Evolutionary conservation across 2,329 filamentous ascomycete genomes (phyloP).

Genomic region (Bipolaris cookei): DNA sequence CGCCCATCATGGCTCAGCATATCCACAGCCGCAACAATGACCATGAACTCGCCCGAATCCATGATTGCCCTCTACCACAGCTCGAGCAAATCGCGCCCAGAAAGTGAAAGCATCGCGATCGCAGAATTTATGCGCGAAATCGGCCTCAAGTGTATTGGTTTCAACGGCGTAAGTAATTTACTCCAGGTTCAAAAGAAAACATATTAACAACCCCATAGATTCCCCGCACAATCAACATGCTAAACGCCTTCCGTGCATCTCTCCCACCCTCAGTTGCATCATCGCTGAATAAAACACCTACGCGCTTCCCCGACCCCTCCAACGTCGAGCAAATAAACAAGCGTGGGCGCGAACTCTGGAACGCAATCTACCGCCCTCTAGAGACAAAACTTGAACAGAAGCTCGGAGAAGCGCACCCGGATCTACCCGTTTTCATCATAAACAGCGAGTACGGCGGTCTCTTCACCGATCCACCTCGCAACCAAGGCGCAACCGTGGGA

Average conservation of each 20-base stretch:
- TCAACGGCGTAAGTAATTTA: conserved; percentile 65
- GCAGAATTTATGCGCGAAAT: conserved; percentile 78
- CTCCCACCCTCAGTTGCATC: conserved; percentile 64
- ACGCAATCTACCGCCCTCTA: conserved; percentile 77
- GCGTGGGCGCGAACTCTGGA: conserved; percentile 73
- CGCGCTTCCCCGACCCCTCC: conserved; percentile 53
- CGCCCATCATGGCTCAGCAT: conserved; percentile 48
- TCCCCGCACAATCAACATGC: conserved; percentile 81
- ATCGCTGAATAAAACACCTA: conserved; percentile 62
- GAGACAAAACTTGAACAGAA: conserved; percentile 73
- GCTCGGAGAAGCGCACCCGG: conserved; percentile 77
- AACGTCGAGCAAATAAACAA: conserved; percentile 63
- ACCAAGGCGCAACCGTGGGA: conserved; percentile 63
- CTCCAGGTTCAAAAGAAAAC: too few relatives aligned
- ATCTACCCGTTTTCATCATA: conserved; percentile 81
- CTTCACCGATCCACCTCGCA: conserved; percentile 69
- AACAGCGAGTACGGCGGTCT: conserved; percentile 75
- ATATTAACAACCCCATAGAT: conserved; percentile 61
- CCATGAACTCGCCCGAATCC: conserved; percentile 82
- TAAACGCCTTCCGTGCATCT: conserved; percentile 71
- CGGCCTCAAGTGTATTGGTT: conserved; percentile 77
- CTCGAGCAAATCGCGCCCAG: conserved; percentile 29
- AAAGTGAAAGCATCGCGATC: conserved; percentile 54
- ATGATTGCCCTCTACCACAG: conserved; percentile 67
- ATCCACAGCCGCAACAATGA: conserved; percentile 77